Evolutionary conservation across 352 stramenopile species (phyloP), one percentile per base, ranked within the genome.

Genomic region (Phytopythium vexans): DNA sequence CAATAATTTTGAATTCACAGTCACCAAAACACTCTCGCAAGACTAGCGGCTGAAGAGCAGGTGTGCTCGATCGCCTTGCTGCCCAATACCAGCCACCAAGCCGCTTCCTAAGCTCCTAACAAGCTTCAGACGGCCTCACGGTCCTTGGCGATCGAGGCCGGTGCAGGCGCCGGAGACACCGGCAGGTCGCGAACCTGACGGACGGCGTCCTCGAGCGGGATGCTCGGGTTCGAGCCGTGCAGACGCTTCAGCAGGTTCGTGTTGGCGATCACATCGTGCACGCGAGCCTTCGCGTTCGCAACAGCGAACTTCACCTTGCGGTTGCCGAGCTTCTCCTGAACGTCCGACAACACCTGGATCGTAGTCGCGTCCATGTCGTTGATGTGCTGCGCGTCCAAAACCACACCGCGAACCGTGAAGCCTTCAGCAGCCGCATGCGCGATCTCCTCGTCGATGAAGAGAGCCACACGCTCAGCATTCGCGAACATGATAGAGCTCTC

Each of bases 311-410:
- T 49, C 14, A 77, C 49, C 5, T 70, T 58, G 21, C 66, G 65
- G 14, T 75, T 61, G 21, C 60, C 70, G 16, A 88, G 57, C 47
- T 85, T 85, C 53, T 77, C 68, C 44, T 85, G 69, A 33, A 74
- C 66, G 36, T 81, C 74, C 12, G 71, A 82, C 14, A 88, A 31
- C 34, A 86, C 65, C 36, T 86, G 74, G 31, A 88, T 70, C 31
- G 74, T 79, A 6, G 74, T 88, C 10, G 77, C 77, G 49, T 88
- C 72, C 42, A 86, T 58, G 40, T 86, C 72, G 57, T 81, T 84
- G 54, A 86, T 66, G 54, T 70, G 57, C 9, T 52, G 60, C 32
- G 63, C 58, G 40, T 88, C 74, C 3, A 88, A 16, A 6, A 84
- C 74, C 0, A 86, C 72, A 7, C 70, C 70, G 3, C 54, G 62